Percentiles rank a stretch among this genome's conserved stretches.
Evolutionary conservation across 148 eudicot genomes (phyloP).

Genomic region (Nepenthes gracilis): DNA sequence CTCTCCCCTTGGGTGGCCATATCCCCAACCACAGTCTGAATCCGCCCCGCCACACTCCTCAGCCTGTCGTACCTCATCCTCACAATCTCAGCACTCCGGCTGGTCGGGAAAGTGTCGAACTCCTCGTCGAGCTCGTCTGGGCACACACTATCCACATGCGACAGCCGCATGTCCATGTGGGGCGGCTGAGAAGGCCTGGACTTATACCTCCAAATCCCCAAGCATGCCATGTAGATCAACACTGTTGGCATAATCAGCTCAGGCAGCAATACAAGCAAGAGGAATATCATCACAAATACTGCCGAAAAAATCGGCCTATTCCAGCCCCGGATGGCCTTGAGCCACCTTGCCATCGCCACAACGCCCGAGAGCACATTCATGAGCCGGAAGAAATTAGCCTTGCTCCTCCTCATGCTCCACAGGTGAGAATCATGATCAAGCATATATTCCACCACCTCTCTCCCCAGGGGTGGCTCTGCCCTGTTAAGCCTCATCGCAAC

Average conservation of each 20-base stretch:
- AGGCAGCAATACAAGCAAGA: conserved; percentile 43
- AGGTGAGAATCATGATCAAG: conserved; percentile 84
- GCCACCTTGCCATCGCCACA: conserved; percentile 23
- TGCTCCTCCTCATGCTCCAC: conserved; percentile 99
- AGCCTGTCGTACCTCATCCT: conserved; percentile 79
- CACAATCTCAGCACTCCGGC: conserved; percentile 44
- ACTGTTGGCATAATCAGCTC: conserved; percentile 55
- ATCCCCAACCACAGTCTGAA: conserved; percentile 83
- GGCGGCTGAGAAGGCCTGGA: conserved; percentile 67
- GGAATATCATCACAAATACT: conserved; percentile 23
- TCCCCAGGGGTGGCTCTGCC: conserved; percentile 76
- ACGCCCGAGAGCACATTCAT: conserved; percentile 43
- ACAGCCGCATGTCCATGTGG: conserved; percentile 77
- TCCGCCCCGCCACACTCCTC: conserved; percentile 86
- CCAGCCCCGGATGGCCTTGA: conserved; percentile 57
- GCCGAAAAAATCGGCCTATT: conserved; percentile 46
- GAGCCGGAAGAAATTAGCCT: conserved; percentile 78
- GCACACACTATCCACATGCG: conserved; percentile 43
- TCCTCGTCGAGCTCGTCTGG: conserved; percentile 90
- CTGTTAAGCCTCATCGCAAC: conserved; percentile 57
- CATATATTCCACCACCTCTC: conserved; percentile 95
- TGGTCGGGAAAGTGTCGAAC: conserved; percentile 72
- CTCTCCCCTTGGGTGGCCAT: conserved; percentile 96
- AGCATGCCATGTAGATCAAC: conserved; percentile 25
- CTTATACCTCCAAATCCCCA: conserved; percentile 62